These are phyloP conservation scores for Rhynchosporium secalis DNA, from an alignment of 2,329 filamentous ascomycete species.

Conservation along the genomic window DNA sequence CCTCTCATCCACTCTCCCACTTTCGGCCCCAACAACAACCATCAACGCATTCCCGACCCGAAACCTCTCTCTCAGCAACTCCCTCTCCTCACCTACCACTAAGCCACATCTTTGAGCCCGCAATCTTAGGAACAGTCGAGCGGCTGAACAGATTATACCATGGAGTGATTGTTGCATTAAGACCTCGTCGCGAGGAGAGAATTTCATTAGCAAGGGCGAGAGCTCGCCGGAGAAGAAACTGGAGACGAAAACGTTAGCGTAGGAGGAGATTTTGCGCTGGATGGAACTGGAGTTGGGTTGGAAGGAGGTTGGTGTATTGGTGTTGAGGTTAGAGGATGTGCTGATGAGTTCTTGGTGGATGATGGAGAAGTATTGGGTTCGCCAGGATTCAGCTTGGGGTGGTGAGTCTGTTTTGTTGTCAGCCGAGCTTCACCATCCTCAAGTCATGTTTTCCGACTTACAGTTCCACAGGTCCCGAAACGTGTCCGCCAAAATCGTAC, in stretches of 20 bases:
- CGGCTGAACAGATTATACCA: neutral
- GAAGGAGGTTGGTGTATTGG: neutral
- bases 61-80: neutral
- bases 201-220: neutral
- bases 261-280: neutral
- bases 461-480: slow-evolving; percentile 8
- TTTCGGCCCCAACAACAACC: neutral
- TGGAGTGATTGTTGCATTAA: neutral
- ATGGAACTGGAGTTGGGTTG: neutral
- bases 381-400: neutral
- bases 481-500: neutral
- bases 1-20: neutral
- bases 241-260: neutral
- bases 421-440: neutral
- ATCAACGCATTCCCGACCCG: neutral
- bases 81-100: neutral
- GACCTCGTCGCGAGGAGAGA: neutral
- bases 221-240: neutral
- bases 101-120: neutral
- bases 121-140: neutral
- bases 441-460: neutral
- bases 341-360: slow-evolving; percentile 5
- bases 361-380: slow-evolving; percentile 3
- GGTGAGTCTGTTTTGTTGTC: slow-evolving; percentile 3
- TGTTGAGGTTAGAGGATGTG: neutral